phyloP scores from a whole-genome alignment of 345 rosid genomes.

The Moricandia arvensis region DNA sequence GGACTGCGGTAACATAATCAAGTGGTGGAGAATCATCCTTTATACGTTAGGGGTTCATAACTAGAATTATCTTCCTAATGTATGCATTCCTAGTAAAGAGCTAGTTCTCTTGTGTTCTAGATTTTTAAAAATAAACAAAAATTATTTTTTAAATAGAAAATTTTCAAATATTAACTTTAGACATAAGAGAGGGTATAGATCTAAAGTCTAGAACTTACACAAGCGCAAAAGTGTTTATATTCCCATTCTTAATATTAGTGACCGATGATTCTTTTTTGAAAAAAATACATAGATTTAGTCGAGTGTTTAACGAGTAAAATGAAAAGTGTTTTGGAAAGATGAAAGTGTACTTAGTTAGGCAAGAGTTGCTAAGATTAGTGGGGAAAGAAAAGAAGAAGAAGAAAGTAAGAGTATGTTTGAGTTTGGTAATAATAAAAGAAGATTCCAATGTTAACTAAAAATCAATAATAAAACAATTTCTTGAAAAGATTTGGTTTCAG shows the following conservation, averaged over 20 bases:
- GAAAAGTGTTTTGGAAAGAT: slow-evolving; percentile 7
- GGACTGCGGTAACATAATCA: background rate
- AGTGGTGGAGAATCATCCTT: background rate
- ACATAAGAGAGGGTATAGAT: no score
- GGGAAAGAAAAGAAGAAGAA: slow-evolving; percentile 5
- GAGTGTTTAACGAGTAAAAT: background rate
- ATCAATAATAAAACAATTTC: background rate
- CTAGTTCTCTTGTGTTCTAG: background rate
- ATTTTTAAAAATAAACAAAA: background rate
- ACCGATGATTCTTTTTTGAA: background rate
- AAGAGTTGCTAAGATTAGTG: slow-evolving; percentile 20
- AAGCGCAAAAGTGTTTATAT: background rate
- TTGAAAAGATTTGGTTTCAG: slow-evolving; percentile 21
- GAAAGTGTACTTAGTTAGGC: slow-evolving; percentile 34
- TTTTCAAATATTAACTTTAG: no score
- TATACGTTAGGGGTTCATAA: background rate
- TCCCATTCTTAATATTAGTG: background rate
- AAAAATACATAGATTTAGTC: background rate
- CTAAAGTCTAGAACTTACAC: background rate
- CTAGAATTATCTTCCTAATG: background rate
- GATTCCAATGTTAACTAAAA: slow-evolving; percentile 9
- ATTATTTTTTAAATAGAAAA: no score
- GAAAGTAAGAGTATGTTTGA: slow-evolving; percentile 13
- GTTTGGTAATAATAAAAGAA: background rate
- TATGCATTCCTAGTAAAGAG: background rate